Percentiles rank a stretch among this genome's conserved stretches.
These are phyloP conservation scores for Clavulina sp. DNA, from an alignment of 768 basidiomycete species.

Conservation along the genomic window DNA sequence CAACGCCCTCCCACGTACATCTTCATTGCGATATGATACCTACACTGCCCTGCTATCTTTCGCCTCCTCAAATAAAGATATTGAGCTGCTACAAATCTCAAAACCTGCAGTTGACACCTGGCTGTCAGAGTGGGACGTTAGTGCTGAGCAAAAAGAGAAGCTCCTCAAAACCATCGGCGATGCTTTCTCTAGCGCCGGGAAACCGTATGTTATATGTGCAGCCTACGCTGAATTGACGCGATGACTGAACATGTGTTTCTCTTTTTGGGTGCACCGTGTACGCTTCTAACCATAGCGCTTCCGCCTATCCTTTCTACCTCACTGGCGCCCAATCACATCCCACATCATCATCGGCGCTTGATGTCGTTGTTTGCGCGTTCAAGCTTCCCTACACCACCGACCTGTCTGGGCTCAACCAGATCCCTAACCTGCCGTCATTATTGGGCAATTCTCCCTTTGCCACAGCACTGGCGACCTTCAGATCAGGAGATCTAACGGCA, in stretches of 20 bases:
- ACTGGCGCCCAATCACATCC: constrained; percentile 45
- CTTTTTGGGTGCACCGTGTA: too few relatives aligned
- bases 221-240: constrained; percentile 10
- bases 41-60: constrained; percentile 43
- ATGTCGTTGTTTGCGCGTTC: constrained; percentile 45
- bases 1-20: constrained; percentile 53
- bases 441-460: too few relatives aligned
- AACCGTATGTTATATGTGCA: constrained; percentile 29
- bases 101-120: constrained; percentile 52
- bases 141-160: constrained; percentile 39
- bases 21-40: constrained; percentile 43
- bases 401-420: too few relatives aligned
- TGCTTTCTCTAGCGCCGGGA: constrained; percentile 36
- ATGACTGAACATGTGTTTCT: not conserved
- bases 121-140: constrained; percentile 58
- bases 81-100: constrained; percentile 42
- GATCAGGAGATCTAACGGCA: constrained; percentile 43
- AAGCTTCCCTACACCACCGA: too few relatives aligned
- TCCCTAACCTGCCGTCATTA: too few relatives aligned
- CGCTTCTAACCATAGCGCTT: too few relatives aligned
- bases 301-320: constrained; percentile 47
- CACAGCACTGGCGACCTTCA: too few relatives aligned
- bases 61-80: constrained; percentile 41
- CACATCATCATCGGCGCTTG: constrained; percentile 36
- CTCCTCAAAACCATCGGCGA: constrained; percentile 50